These are phyloP conservation scores for Hypseocharis bilobata DNA, from an alignment of 441 rosid species.

Conservation along the genomic window DNA sequence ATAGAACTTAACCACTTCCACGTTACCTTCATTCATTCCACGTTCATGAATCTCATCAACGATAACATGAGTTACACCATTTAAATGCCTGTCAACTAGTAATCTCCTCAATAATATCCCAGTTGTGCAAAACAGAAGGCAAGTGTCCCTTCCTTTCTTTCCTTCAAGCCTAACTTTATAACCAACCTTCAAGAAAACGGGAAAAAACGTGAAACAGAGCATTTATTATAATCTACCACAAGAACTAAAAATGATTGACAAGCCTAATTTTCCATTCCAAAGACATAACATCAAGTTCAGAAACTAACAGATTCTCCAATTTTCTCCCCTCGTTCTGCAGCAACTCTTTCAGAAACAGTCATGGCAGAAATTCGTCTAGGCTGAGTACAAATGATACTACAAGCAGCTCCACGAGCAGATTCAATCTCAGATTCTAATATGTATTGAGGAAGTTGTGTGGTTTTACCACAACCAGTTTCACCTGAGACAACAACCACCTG, in stretches of 20 bases:
- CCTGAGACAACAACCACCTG: slow-evolving; percentile 92
- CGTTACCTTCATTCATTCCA: slow-evolving; percentile 96
- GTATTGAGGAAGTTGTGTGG: slow-evolving; percentile 97
- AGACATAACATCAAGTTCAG: neutral
- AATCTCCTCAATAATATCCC: slow-evolving; percentile 83
- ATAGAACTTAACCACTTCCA: slow-evolving; percentile 4
- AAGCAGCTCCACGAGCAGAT: slow-evolving; percentile 91
- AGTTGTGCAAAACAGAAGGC: slow-evolving; percentile 87
- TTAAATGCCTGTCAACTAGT: slow-evolving; percentile 73
- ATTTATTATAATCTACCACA: neutral
- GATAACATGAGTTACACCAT: slow-evolving; percentile 86
- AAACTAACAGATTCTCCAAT: slow-evolving; percentile 82
- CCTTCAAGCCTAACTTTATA: slow-evolving; percentile 97
- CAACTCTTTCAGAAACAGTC: slow-evolving; percentile 90
- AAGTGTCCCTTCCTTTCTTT: slow-evolving; percentile 84
- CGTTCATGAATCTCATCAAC: slow-evolving; percentile 98
- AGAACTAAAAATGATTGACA: neutral
- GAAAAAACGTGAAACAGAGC: slow-evolving; percentile 27
- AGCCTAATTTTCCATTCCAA: neutral
- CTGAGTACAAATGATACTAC: slow-evolving; percentile 90
- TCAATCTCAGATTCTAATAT: slow-evolving; percentile 90
- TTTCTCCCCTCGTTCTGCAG: slow-evolving; percentile 89
- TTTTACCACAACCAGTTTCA: slow-evolving; percentile 98
- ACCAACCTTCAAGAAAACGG: slow-evolving; percentile 73
- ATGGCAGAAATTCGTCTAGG: slow-evolving; percentile 96